Conservation (phyloP, 2,329 filamentous ascomycete species). For the Neofusicoccum cordaticola region DNA sequence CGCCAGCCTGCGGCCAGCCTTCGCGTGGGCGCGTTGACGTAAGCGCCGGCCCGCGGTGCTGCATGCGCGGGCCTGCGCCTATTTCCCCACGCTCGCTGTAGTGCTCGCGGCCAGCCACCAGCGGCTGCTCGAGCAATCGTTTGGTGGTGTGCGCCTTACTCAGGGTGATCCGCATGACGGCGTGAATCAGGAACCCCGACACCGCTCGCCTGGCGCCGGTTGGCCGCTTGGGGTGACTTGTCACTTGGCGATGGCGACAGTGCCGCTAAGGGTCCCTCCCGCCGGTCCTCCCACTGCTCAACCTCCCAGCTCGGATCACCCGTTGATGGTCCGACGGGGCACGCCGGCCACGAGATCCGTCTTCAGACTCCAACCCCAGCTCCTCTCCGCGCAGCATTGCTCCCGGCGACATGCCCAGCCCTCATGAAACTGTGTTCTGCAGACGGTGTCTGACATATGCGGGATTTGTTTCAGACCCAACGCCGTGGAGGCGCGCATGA, state of each 20-base stretch:
- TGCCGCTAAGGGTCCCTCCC: slow-evolving; percentile 3
- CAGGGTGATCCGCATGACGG: background rate
- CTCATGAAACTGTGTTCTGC: slow-evolving; percentile 5
- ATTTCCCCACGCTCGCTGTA: slow-evolving; percentile 7
- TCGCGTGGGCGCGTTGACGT: slow-evolving; percentile 2
- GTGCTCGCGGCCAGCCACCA: slow-evolving; percentile 4
- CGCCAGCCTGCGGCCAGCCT: background rate
- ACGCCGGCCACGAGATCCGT: too few relatives aligned
- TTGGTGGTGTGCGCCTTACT: slow-evolving; percentile 3
- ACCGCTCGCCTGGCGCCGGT: slow-evolving; percentile 8
- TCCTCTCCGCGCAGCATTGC: background rate
- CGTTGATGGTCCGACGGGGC: background rate
- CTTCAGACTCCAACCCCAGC: background rate
- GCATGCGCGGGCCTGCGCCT: slow-evolving; percentile 8
- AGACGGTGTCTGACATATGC: background rate
- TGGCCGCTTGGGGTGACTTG: slow-evolving; percentile 5
- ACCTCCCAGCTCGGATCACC: slow-evolving; percentile 10
- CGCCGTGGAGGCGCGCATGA: background rate
- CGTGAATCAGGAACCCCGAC: slow-evolving; percentile 10
- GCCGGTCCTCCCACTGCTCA: slow-evolving; percentile 3
- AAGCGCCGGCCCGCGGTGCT: slow-evolving; percentile 1
- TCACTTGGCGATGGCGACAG: slow-evolving; percentile 10
- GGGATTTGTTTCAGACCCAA: slow-evolving; percentile 10
- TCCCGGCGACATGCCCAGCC: background rate
- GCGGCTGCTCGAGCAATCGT: slow-evolving; percentile 5